A percentile compares a stretch with the other conserved stretches of the same genome.
These are phyloP conservation scores for Ramaria rubella DNA, from an alignment of 768 basidiomycete genomes.

Conservation along the genomic window DNA sequence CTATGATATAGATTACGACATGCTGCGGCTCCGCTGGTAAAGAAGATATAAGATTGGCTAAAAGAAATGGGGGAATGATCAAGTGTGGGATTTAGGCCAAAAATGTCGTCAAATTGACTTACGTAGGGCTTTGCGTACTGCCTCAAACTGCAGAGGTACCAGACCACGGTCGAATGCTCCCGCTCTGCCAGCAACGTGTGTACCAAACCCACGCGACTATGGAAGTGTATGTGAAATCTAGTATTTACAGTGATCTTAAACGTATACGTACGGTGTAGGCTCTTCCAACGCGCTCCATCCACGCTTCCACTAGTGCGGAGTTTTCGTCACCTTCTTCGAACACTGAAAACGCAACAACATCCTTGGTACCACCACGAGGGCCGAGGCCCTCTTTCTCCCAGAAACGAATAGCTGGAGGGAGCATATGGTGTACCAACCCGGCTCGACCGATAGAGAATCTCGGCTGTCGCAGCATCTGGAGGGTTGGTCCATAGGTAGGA, in stretches of 20 bases:
- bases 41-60: constrained; percentile 45
- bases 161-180: constrained; percentile 49
- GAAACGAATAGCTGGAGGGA: constrained; percentile 67
- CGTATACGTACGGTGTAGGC: constrained; percentile 54
- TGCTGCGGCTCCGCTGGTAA: constrained; percentile 34
- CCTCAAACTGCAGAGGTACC: constrained; percentile 57
- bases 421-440: constrained; percentile 59
- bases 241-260: constrained; percentile 5
- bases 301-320: constrained; percentile 42
- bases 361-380: constrained; percentile 65
- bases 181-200: constrained; percentile 47
- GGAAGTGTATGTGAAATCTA: constrained; percentile 1
- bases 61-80: constrained; percentile 4
- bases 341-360: constrained; percentile 60
- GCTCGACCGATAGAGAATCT: constrained; percentile 61
- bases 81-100: neutral
- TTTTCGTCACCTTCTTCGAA: constrained; percentile 54
- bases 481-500: neutral
- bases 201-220: constrained; percentile 59
- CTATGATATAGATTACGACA: constrained; percentile 62
- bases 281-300: constrained; percentile 49
- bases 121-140: constrained; percentile 65
- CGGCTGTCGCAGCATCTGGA: constrained; percentile 39
- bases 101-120: constrained; percentile 15
- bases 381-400: constrained; percentile 80